Percentiles rank a stretch among this genome's conserved stretches.
Conservation (phyloP, 2,329 filamentous ascomycete species). For the Colletotrichum sojae region DNA sequence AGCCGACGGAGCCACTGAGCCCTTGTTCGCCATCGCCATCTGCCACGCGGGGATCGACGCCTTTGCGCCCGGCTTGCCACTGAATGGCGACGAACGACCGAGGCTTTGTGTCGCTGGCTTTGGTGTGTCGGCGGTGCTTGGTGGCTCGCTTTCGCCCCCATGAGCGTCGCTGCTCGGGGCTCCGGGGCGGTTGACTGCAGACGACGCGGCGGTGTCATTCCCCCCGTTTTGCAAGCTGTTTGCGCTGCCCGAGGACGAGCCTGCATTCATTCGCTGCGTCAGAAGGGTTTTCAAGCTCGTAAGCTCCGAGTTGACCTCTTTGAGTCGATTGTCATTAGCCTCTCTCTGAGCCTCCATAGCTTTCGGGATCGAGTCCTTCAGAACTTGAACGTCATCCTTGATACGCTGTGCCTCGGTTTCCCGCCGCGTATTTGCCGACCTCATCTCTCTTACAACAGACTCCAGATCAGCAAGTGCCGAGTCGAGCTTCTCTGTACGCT, state of each 20-base stretch:
- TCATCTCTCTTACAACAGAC: constrained; percentile 83
- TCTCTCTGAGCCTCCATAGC: constrained; percentile 92
- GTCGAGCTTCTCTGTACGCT: constrained; percentile 87
- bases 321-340: constrained; percentile 82
- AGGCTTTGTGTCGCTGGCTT: constrained; percentile 49
- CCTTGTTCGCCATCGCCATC: constrained; percentile 75
- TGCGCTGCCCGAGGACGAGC: constrained; percentile 45
- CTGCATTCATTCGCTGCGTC: constrained; percentile 68
- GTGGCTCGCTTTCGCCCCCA: constrained; percentile 45
- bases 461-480: constrained; percentile 87
- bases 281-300: constrained; percentile 94
- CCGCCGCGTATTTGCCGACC: constrained; percentile 82
- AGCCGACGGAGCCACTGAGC: constrained; percentile 44
- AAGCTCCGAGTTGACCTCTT: constrained; percentile 88
- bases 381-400: constrained; percentile 84
- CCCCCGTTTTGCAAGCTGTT: constrained; percentile 46
- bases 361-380: constrained; percentile 90
- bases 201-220: constrained; percentile 40
- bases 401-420: constrained; percentile 91
- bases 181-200: constrained; percentile 4
- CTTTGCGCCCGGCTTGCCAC: constrained; percentile 65
- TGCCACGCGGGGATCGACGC: constrained; percentile 87
- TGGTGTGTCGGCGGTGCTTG: constrained; percentile 49
- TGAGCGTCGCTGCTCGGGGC: constrained; percentile 49
- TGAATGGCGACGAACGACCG: constrained; percentile 44